Conservation (phyloP, 2,329 filamentous ascomycete species). For the Aspergillus sp. region DNA sequence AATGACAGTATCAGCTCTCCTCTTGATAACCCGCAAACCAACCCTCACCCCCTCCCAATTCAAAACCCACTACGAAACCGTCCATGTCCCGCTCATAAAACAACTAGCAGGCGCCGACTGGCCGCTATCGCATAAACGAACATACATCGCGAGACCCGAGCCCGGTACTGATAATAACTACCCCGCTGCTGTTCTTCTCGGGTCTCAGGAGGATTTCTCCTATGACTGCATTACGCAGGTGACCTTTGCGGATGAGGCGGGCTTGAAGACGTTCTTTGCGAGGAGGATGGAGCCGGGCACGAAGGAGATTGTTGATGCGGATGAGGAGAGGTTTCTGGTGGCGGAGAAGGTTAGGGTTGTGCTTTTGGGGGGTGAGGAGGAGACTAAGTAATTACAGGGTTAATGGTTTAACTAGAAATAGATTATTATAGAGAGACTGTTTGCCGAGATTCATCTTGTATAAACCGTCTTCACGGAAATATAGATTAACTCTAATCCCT, state of each 20-base stretch:
- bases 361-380: background rate
- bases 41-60: too few species aligned
- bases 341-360: background rate
- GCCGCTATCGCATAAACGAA: background rate
- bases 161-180: background rate
- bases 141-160: background rate
- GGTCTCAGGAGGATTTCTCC: background rate
- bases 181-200: background rate
- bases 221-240: background rate
- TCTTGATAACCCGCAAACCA: too few species aligned
- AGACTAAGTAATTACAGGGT: background rate
- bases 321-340: constrained; percentile 5
- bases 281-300: background rate
- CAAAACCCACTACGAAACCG: too few species aligned
- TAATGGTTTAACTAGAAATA: too few species aligned
- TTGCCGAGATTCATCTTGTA: too few species aligned
- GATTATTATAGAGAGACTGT: too few species aligned
- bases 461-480: too few species aligned
- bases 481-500: too few species aligned
- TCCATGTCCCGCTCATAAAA: background rate
- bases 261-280: background rate
- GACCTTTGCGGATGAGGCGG: constrained; percentile 1
- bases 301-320: background rate
- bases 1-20: too few species aligned
- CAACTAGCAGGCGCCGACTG: background rate